These are phyloP conservation scores for Ascodesmis nigricans DNA, from an alignment of 495 filamentous ascomycete species.

Conservation along the genomic window DNA sequence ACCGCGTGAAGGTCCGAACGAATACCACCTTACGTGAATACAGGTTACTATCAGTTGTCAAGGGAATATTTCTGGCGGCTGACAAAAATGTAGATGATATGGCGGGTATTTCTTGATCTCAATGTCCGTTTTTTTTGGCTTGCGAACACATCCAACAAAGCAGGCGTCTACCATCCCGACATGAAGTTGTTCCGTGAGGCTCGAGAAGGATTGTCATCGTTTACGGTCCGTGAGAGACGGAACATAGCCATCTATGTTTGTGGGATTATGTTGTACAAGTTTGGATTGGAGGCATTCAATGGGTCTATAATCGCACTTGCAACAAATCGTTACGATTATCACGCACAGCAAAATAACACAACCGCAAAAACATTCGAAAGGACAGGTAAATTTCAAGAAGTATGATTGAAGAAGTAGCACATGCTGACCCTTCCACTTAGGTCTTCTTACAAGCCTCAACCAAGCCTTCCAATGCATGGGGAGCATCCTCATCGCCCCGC, in stretches of 20 bases:
- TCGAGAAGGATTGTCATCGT: too few species aligned
- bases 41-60: too few species aligned
- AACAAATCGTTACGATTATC: conserved; percentile 27
- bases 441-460: conserved; percentile 26
- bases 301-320: conserved; percentile 26
- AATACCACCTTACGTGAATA: too few species aligned
- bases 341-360: conserved; percentile 14
- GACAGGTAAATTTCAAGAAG: conserved; percentile 7
- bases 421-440: conserved; percentile 11
- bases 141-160: too few species aligned
- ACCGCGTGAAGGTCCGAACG: too few species aligned
- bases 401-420: too few species aligned
- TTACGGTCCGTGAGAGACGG: conserved; percentile 6
- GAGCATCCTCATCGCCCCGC: conserved; percentile 27
- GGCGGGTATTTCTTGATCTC: too few species aligned
- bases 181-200: too few species aligned
- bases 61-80: too few species aligned
- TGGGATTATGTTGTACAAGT: conserved; percentile 28
- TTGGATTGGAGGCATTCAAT: conserved; percentile 29
- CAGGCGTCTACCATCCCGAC: too few species aligned
- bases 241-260: conserved; percentile 26
- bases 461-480: conserved; percentile 28
- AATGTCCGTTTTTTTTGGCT: too few species aligned
- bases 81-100: too few species aligned
- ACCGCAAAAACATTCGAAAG: conserved; percentile 25